Evolutionary conservation across 306 rosid species (phyloP), one percentile per base, ranked within the genome.

Genomic region (Bauhinia variegata): DNA sequence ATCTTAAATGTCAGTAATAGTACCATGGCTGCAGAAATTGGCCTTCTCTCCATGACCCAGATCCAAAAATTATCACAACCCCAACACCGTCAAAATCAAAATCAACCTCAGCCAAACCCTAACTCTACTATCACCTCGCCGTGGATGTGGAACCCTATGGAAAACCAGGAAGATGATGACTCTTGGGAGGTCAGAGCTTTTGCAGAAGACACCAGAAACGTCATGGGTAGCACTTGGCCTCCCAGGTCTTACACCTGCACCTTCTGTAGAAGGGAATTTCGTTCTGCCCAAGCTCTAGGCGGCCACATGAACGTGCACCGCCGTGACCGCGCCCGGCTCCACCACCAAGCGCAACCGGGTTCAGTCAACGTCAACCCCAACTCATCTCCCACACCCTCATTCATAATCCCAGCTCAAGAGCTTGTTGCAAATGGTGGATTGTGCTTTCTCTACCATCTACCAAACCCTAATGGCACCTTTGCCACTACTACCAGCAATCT

Each of bases 241-340:
- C 98, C 98, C 4, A 76, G 98, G 65, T 89, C 96, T 32, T 92
- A 92, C 79, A 86, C 91, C 39, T 92, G 98, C 78, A 86, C 87
- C 58, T 92, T 80, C 65, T 92, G 98, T 38, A 39, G 91, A 55
- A 62, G 96, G 65, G 98, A 92, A 78, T 92, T 89, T 73, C 81
- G 93, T 3, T 92, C 96, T 0, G 96, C 98, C 6, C 98, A 92
- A 71, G 98, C 98, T 47, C 96, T 92, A 2, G 98, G 98, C 1
- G 96, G 98, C 68, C 98, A 92, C 77, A 92, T 92, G 98, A 92
- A 92, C 38, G 98, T 92, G 54, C 98, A 92, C 85, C 98, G 98
- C 79, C 92, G 96, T 0, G 98, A 92, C 89, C 92, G 98, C 0
- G 98, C 96, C 0, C 91, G 93, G 5, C 98, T 92, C 72, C 89